Evolutionary conservation across 805 yeast genomes (phyloP), one percentile per base, ranked within the genome.

Genomic region (Lachancea mirantina): DNA sequence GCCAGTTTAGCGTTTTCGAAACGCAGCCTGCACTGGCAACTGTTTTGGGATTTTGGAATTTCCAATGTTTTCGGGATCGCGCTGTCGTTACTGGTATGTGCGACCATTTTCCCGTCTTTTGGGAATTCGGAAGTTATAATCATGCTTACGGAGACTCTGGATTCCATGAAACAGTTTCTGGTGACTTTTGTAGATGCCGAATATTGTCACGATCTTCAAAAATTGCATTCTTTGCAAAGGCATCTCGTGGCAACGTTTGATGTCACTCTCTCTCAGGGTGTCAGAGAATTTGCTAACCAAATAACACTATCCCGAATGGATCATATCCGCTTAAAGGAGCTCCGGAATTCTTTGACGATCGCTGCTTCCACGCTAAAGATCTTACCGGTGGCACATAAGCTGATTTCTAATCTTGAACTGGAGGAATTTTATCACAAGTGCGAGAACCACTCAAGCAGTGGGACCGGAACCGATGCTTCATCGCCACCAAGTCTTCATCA

Each of bases 61-160:
- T 71, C 75, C 0, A 68, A 64, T 37, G 37, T 63, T 0, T 64
- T 68, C 42, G 76, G 75, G 2, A 35, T 67, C 3, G 20, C 62
- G 10, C 31, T 67, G 1, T 59, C 70, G 0, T 34, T 67, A 8
- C 15, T 56, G 1, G 55, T 63, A 2, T 62, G 67, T 25, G 22
- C 59, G 4, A 3, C 48, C 4, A 41, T 66, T 11, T 58, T 54
- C 32, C 74, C 76, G 5, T 62, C 61, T 21, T 40, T 59, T 21
- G 70, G 72, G n/a, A 62, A 64, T 32, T 38, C 48, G 9, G 51
- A 49, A 25, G 34, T 65, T 8, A 44, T 57, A 16, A 34, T 35
- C 1, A 46, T 57, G 4, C 41, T 62, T 9, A 36, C 47, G 6
- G 33, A 39, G 1, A 43, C 64, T 1, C 34, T 55, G 2, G 35